These are phyloP conservation scores for Huiozyma sinensis DNA, from an alignment of 805 yeast genomes.

Conservation along the genomic window DNA sequence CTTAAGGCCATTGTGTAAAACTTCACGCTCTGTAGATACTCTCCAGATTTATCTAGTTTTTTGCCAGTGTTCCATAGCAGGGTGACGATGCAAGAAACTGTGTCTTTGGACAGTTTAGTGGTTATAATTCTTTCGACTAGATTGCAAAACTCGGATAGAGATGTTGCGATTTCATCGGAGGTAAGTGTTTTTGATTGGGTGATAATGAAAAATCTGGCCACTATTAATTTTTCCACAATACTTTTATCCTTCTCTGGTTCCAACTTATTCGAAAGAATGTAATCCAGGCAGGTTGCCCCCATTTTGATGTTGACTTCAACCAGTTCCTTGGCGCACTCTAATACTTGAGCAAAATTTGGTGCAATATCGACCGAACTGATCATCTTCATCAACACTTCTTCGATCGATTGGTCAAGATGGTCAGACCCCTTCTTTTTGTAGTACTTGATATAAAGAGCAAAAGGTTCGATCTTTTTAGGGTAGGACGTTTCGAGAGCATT, in stretches of 20 bases:
- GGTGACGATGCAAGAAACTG: constrained; percentile 27
- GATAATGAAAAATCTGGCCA: constrained; percentile 18
- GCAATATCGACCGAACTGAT: constrained; percentile 22
- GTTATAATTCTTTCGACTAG: constrained; percentile 22
- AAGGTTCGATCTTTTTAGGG: constrained; percentile 25
- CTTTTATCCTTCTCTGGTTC: constrained; percentile 19
- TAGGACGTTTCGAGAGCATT: constrained; percentile 19
- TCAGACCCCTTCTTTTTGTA: constrained; percentile 3
- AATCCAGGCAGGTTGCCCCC: constrained; percentile 28
- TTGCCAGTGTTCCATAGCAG: constrained; percentile 34
- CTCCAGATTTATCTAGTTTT: constrained; percentile 17
- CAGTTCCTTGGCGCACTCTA: constrained; percentile 23
- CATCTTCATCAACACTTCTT: constrained; percentile 30
- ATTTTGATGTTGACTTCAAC: constrained; percentile 15
- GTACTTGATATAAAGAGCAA: constrained; percentile 21
- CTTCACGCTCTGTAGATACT: constrained; percentile 13
- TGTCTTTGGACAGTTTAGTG: constrained; percentile 19
- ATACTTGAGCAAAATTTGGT: constrained; percentile 14
- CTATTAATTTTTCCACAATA: constrained; percentile 22
- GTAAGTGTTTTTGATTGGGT: constrained; percentile 18
- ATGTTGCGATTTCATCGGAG: constrained; percentile 12
- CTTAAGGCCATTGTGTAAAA: constrained; percentile 23
- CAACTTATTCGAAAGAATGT: constrained; percentile 27
- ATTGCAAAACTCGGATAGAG: constrained; percentile 17
- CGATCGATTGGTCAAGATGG: constrained; percentile 9